A percentile compares a stretch with the other conserved stretches of the same genome.
Evolutionary conservation across 805 yeast genomes (phyloP).

Genomic region (Myxozyma neglecta): DNA sequence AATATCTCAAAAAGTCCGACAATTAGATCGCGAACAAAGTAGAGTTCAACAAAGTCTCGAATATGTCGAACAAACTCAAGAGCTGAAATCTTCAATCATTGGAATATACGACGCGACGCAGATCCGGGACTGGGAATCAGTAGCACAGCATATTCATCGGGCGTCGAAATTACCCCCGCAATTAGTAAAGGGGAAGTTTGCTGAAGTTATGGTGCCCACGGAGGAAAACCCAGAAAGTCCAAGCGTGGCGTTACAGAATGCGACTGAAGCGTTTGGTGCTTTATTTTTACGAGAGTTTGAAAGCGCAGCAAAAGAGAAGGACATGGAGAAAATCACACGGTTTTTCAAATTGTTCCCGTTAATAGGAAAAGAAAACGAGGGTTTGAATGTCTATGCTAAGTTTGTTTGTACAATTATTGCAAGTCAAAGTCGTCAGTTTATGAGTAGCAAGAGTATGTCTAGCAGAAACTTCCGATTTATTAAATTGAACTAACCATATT

Average conservation of each 20-base stretch:
- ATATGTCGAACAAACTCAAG: constrained; percentile 65
- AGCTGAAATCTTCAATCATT: constrained; percentile 63
- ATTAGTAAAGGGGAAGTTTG: constrained; percentile 63
- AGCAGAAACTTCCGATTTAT: not conserved
- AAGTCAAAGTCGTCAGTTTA: constrained; percentile 62
- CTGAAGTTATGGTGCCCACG: constrained; percentile 80
- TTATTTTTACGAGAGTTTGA: constrained; percentile 64
- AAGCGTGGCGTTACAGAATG: constrained; percentile 50
- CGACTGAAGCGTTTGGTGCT: constrained; percentile 59
- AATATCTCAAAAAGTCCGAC: constrained; percentile 67
- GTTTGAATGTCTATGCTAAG: constrained; percentile 76
- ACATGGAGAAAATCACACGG: constrained; percentile 69
- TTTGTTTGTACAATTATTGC: constrained; percentile 85
- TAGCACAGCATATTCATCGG: constrained; percentile 58
- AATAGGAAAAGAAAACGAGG: constrained; percentile 67
- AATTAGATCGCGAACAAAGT: constrained; percentile 67
- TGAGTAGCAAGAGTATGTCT: constrained; percentile 24
- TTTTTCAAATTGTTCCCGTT: constrained; percentile 87
- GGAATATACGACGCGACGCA: constrained; percentile 70
- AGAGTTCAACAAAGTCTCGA: constrained; percentile 61
- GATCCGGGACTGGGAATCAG: constrained; percentile 68
- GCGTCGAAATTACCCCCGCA: constrained; percentile 57
- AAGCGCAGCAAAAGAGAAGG: constrained; percentile 63
- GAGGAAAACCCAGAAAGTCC: constrained; percentile 84
- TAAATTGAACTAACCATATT: constrained; percentile 47